A percentile compares a stretch with the other conserved stretches of the same genome.
These are phyloP conservation scores for Physcomitrium patens DNA, from an alignment of 225 moss, liverwort and hornwort species.

Conservation along the genomic window DNA sequence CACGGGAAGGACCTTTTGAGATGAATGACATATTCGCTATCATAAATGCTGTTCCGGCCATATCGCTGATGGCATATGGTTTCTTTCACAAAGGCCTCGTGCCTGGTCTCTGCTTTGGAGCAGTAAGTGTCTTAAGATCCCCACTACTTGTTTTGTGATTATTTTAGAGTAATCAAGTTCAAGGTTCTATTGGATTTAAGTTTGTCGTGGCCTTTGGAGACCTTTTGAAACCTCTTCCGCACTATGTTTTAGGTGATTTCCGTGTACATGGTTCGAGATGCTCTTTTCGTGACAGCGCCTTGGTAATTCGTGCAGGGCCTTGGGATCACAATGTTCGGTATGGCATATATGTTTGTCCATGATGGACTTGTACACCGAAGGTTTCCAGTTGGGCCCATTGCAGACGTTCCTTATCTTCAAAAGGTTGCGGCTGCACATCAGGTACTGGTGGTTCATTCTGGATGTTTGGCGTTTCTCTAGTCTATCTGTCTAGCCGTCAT, in stretches of 20 bases:
- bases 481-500: background rate
- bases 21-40: conserved; percentile 85
- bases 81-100: conserved; percentile 71
- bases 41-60: conserved; percentile 86
- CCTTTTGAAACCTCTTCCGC: background rate
- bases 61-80: conserved; percentile 75
- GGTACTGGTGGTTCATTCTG: conserved; percentile 26
- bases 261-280: background rate
- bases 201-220: background rate
- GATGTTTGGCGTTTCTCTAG: background rate
- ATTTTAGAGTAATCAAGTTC: too few relatives aligned
- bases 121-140: conserved; percentile 34
- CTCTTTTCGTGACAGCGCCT: background rate
- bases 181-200: too few relatives aligned
- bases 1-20: conserved; percentile 89
- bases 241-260: background rate
- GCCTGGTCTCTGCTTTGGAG: conserved; percentile 86
- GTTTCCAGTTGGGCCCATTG: conserved; percentile 86
- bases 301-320: conserved; percentile 46
- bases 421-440: conserved; percentile 89
- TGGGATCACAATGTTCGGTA: conserved; percentile 97
- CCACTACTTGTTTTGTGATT: too few relatives aligned
- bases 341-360: conserved; percentile 96
- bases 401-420: conserved; percentile 82
- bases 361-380: conserved; percentile 84